A percentile compares a stretch with the other conserved stretches of the same genome.
Conservation (phyloP, 352 stramenopile species). For the Phytophthora fragariaefolia region DNA sequence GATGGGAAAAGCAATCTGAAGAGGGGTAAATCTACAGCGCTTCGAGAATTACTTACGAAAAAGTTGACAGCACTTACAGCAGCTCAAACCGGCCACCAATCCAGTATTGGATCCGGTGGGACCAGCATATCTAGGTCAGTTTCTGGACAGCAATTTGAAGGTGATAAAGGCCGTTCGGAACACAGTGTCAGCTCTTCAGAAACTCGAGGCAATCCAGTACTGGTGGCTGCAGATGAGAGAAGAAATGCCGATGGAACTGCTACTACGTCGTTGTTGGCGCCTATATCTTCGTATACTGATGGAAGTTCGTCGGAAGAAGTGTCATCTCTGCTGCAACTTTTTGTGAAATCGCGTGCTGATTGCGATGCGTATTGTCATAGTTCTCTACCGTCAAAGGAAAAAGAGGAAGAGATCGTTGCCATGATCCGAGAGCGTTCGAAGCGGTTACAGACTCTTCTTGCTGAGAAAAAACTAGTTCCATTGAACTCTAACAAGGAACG, state of each 20-base stretch:
- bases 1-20: constrained; percentile 45
- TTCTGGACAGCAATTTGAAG: constrained; percentile 38
- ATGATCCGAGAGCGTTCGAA: constrained; percentile 79
- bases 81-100: constrained; percentile 24
- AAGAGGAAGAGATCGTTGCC: constrained; percentile 80
- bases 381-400: constrained; percentile 61
- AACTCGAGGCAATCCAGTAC: constrained; percentile 19
- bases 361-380: constrained; percentile 80
- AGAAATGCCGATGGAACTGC: constrained; percentile 21
- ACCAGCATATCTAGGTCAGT: constrained; percentile 29
- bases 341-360: constrained; percentile 67
- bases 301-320: constrained; percentile 51
- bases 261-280: constrained; percentile 5
- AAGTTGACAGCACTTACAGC: constrained; percentile 42
- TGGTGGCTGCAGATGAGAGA: constrained; percentile 18
- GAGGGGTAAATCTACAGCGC: constrained; percentile 45
- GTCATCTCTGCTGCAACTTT: constrained; percentile 67
- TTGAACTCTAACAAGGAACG: constrained; percentile 74
- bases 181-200: constrained; percentile 17
- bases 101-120: constrained; percentile 4
- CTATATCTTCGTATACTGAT: constrained; percentile 15
- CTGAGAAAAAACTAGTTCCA: constrained; percentile 73
- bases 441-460: constrained; percentile 68
- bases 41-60: constrained; percentile 69
- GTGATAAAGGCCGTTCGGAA: constrained; percentile 25